Evolutionary conservation across 2,329 filamentous ascomycete genomes (phyloP).

Genomic region (Pleurostoma richardsiae): DNA sequence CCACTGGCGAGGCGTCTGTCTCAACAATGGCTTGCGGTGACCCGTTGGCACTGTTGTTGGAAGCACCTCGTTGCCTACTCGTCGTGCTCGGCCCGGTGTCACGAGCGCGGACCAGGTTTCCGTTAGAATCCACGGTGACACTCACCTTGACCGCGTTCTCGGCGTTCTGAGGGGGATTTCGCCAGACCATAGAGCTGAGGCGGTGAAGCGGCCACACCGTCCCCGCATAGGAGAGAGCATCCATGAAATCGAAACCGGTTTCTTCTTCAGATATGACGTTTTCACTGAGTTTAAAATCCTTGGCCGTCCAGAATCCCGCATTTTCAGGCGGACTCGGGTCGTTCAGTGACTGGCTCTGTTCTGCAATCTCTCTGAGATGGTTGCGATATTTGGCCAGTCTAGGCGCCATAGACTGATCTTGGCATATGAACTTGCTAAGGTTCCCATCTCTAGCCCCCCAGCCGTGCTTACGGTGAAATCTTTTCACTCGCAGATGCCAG

Average conservation of each 20-base stretch:
- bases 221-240: not conserved
- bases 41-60: not conserved
- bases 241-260: not conserved
- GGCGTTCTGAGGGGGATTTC: not conserved
- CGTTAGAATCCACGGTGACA: not conserved
- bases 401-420: not conserved
- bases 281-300: not conserved
- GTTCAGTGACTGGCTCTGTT: not conserved
- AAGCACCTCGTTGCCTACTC: not conserved
- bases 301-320: not conserved
- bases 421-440: not conserved
- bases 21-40: not conserved
- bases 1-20: not conserved
- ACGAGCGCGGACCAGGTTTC: not conserved
- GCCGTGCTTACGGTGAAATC: not conserved
- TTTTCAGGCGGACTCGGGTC: not conserved
- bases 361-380: not conserved
- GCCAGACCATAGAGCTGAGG: not conserved
- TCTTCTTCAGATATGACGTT: not conserved
- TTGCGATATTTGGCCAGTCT: not conserved
- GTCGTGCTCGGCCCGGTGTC: not conserved
- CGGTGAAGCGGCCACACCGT: not conserved
- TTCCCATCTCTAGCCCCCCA: not conserved
- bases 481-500: constrained; percentile 1
- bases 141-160: not conserved